Evolutionary conservation across 2,329 filamentous ascomycete genomes (phyloP).

Genomic region (Aspergillus texensis): DNA sequence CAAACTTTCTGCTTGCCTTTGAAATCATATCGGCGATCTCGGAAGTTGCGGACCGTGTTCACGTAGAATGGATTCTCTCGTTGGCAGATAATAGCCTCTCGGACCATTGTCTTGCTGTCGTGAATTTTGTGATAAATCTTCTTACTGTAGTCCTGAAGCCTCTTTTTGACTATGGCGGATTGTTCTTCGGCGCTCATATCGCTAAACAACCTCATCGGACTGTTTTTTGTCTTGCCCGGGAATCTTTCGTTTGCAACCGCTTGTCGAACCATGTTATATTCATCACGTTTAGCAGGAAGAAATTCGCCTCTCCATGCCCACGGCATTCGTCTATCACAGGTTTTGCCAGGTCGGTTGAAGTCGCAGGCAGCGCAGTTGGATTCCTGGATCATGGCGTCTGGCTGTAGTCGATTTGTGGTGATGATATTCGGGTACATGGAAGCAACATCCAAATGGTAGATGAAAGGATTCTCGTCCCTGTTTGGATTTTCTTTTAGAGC

Average conservation of each 20-base stretch:
- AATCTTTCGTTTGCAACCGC: constrained; percentile 91
- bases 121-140: constrained; percentile 99
- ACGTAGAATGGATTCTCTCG: constrained; percentile 98
- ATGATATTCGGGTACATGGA: constrained; percentile 99
- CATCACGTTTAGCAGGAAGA: constrained; percentile 89
- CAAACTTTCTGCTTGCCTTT: constrained; percentile 97
- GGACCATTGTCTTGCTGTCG: constrained; percentile 86
- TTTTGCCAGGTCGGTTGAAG: constrained; percentile 96
- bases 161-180: constrained; percentile 76
- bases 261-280: constrained; percentile 98
- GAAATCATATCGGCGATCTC: constrained; percentile 96
- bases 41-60: constrained; percentile 91
- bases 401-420: constrained; percentile 97
- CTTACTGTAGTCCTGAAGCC: constrained; percentile 89
- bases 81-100: constrained; percentile 97
- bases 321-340: constrained; percentile 88
- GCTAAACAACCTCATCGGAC: constrained; percentile 73
- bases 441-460: constrained; percentile 97
- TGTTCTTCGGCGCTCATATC: constrained; percentile 84
- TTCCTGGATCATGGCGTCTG: constrained; percentile 98
- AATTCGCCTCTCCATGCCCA: constrained; percentile 99
- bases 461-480: constrained; percentile 80
- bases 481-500: constrained; percentile 81
- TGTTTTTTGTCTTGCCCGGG: constrained; percentile 74
- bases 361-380: constrained; percentile 96